Percentiles rank a stretch among this genome's conserved stretches.
phyloP scores from a whole-genome alignment of 805 yeast genomes.

The Candida succiphila region DNA sequence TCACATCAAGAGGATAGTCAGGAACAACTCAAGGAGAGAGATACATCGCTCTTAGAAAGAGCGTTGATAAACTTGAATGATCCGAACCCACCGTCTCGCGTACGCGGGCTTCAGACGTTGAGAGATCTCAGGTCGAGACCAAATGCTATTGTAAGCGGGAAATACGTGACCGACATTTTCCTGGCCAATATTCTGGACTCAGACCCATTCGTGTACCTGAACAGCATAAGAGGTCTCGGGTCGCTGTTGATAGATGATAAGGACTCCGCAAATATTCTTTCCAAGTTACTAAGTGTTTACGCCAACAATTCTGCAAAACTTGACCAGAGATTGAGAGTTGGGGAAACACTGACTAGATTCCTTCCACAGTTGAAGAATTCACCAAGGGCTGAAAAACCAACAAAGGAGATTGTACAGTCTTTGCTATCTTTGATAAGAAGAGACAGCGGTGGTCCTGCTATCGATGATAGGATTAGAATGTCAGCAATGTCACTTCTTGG shows the following conservation, averaged over 20 bases:
- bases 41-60: slow-evolving; percentile 33
- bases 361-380: slow-evolving; percentile 35
- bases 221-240: slow-evolving; percentile 72
- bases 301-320: slow-evolving; percentile 8
- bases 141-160: slow-evolving; percentile 40
- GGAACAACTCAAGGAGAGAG: slow-evolving; percentile 16
- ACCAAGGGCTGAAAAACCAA: slow-evolving; percentile 23
- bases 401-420: slow-evolving; percentile 29
- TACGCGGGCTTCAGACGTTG: slow-evolving; percentile 68
- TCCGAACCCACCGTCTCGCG: slow-evolving; percentile 74
- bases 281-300: slow-evolving; percentile 29
- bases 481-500: slow-evolving; percentile 87
- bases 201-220: slow-evolving; percentile 83
- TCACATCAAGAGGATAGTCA: neutral
- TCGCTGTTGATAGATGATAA: slow-evolving; percentile 39
- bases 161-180: slow-evolving; percentile 52
- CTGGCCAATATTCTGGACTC: slow-evolving; percentile 56
- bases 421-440: slow-evolving; percentile 25
- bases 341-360: slow-evolving; percentile 67
- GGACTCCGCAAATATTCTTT: slow-evolving; percentile 20
- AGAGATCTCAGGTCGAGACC: slow-evolving; percentile 40
- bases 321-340: slow-evolving; percentile 69
- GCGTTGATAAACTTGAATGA: slow-evolving; percentile 68
- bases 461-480: slow-evolving; percentile 62
- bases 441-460: neutral